phyloP scores from a whole-genome alignment of 805 yeast genomes.

The Vanderwaltozyma tropicalis region DNA sequence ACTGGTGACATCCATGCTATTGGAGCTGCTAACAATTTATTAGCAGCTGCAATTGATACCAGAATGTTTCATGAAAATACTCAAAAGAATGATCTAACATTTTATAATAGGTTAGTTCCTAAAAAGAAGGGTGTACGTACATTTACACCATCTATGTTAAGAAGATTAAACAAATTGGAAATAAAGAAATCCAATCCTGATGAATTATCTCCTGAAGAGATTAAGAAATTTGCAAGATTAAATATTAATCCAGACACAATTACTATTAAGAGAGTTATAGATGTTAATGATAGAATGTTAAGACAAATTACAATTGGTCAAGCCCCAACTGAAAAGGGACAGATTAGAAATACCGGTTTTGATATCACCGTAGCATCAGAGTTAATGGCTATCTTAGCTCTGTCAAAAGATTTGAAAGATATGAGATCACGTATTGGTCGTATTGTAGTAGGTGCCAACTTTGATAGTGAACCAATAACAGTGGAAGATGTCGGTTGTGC shows the following conservation, averaged over 20 bases:
- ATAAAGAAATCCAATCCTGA: slow-evolving; percentile 72
- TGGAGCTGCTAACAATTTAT: slow-evolving; percentile 81
- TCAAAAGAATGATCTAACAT: slow-evolving; percentile 64
- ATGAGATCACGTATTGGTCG: slow-evolving; percentile 81
- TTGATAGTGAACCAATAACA: slow-evolving; percentile 71
- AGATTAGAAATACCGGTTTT: slow-evolving; percentile 78
- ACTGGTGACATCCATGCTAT: slow-evolving; percentile 98
- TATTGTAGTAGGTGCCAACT: slow-evolving; percentile 79
- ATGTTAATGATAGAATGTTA: slow-evolving; percentile 83
- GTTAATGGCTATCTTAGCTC: slow-evolving; percentile 90
- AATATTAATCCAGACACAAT: slow-evolving; percentile 85
- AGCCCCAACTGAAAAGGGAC: slow-evolving; percentile 89
- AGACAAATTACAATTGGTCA: slow-evolving; percentile 84
- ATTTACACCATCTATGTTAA: slow-evolving; percentile 70
- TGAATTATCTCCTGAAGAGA: slow-evolving; percentile 68
- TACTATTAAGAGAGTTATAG: slow-evolving; percentile 88
- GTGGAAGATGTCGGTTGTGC: slow-evolving; percentile 93
- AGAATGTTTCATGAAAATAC: slow-evolving; percentile 92
- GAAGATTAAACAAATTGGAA: slow-evolving; percentile 71
- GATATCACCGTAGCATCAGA: slow-evolving; percentile 96
- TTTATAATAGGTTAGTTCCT: slow-evolving; percentile 81
- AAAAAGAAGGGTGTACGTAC: slow-evolving; percentile 67
- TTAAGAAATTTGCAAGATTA: slow-evolving; percentile 63
- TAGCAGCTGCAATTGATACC: slow-evolving; percentile 95
- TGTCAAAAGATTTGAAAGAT: slow-evolving; percentile 67